These are phyloP conservation scores for Alternaria brassicae DNA, from an alignment of 2,329 filamentous ascomycete genomes.

Conservation along the genomic window DNA sequence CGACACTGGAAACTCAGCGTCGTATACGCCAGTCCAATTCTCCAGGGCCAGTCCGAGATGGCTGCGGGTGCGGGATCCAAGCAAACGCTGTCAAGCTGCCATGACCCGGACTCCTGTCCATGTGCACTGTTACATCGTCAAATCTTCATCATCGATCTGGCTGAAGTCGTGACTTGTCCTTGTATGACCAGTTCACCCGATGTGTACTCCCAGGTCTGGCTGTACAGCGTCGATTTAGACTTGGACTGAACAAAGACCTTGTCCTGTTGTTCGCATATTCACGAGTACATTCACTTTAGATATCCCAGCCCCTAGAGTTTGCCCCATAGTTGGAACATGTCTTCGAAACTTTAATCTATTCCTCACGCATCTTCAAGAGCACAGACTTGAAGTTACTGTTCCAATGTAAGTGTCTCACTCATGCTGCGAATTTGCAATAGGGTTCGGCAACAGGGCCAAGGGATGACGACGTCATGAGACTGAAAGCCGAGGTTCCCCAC, in stretches of 20 bases:
- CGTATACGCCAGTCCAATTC: neutral
- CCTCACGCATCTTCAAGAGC: neutral
- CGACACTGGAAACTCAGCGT: neutral
- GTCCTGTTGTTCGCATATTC: neutral
- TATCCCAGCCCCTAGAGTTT: neutral
- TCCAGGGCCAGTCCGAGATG: neutral
- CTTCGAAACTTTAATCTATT: neutral
- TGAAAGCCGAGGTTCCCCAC: slow-evolving; percentile 13
- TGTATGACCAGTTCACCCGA: slow-evolving; percentile 19
- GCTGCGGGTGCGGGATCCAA: neutral
- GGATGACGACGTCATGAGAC: neutral
- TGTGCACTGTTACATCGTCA: slow-evolving; percentile 10
- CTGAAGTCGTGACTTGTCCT: slow-evolving; percentile 1
- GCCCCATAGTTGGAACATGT: neutral
- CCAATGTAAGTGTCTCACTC: neutral
- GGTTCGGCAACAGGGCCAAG: neutral
- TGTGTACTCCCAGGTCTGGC: slow-evolving; percentile 1
- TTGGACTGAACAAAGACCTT: neutral
- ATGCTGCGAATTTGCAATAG: neutral
- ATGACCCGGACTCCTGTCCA: neutral
- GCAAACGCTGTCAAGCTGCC: neutral
- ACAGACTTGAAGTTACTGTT: neutral
- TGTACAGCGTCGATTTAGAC: neutral
- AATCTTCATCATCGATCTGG: slow-evolving; percentile 4
- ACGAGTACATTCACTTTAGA: neutral